Conservation (phyloP, 805 yeast species). For the Wickerhamomyces queroliae region DNA sequence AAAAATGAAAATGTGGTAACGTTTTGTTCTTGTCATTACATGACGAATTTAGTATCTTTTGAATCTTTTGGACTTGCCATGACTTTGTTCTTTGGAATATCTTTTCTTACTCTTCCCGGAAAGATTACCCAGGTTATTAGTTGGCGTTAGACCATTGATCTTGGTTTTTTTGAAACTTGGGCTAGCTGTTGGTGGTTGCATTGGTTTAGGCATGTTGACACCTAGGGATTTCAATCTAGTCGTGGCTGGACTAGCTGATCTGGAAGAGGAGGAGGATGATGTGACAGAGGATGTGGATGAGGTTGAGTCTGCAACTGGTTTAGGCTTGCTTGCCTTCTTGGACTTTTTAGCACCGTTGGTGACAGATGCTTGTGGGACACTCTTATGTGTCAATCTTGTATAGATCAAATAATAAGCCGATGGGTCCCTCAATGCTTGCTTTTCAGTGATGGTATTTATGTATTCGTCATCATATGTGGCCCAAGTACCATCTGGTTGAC, state of each 20-base stretch:
- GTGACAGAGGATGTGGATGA: no score
- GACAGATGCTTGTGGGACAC: constrained; percentile 14
- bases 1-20: no score
- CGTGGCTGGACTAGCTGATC: no score
- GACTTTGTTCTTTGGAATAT: constrained; percentile 14
- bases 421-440: constrained; percentile 73
- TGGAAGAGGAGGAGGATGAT: no score
- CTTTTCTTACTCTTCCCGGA: constrained; percentile 13
- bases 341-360: neutral
- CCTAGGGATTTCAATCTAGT: no score
- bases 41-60: constrained; percentile 11
- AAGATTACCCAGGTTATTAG: constrained; percentile 19
- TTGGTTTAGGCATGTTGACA: no score
- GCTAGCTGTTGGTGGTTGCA: neutral
- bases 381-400: constrained; percentile 64
- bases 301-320: neutral
- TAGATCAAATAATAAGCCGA: constrained; percentile 89
- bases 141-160: constrained; percentile 14
- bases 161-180: constrained; percentile 8
- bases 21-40: neutral
- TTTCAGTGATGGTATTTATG: constrained; percentile 65
- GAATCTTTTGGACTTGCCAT: constrained; percentile 14
- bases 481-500: constrained; percentile 92
- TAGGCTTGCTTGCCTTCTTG: neutral
- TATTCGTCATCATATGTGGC: constrained; percentile 92